Percentiles rank a stretch among this genome's conserved stretches.
phyloP scores from a whole-genome alignment of 331 rosid species.

The Pyrus hybrid region DNA sequence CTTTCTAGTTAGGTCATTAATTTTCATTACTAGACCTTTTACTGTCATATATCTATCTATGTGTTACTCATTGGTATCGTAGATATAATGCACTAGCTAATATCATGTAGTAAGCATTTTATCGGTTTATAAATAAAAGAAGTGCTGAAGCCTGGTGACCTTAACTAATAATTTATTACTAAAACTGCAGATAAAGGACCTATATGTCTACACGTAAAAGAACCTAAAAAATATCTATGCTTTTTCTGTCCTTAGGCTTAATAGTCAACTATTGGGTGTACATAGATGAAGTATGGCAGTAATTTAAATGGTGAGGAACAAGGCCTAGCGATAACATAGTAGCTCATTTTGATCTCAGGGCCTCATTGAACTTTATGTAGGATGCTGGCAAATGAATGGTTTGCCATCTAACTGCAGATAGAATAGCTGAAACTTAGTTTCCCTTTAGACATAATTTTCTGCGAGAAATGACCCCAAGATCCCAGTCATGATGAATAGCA shows the following conservation, averaged over 20 bases:
- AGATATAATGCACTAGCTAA: conserved; percentile 20
- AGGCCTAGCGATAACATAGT: conserved; percentile 16
- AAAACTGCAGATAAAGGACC: conserved; percentile 34
- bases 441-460: conserved; percentile 35
- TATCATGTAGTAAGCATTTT: conserved; percentile 12
- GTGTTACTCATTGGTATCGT: conserved; percentile 11
- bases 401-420: conserved; percentile 42
- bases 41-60: background rate
- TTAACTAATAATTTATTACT: conserved; percentile 45
- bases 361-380: conserved; percentile 23
- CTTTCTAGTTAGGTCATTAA: background rate
- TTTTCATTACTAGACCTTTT: background rate
- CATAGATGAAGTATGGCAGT: conserved; percentile 26
- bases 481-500: conserved; percentile 32
- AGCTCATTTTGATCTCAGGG: conserved; percentile 24
- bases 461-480: conserved; percentile 35
- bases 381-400: conserved; percentile 34
- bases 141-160: conserved; percentile 15
- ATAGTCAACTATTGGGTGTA: conserved; percentile 32
- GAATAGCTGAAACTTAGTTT: conserved; percentile 25
- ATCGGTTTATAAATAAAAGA: conserved; percentile 14
- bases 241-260: conserved; percentile 27
- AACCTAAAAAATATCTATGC: conserved; percentile 40
- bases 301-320: conserved; percentile 24
- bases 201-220: conserved; percentile 30